Conservation (phyloP, 1,284 basidiomycete genomes). For the Fomitopsis betulina region DNA sequence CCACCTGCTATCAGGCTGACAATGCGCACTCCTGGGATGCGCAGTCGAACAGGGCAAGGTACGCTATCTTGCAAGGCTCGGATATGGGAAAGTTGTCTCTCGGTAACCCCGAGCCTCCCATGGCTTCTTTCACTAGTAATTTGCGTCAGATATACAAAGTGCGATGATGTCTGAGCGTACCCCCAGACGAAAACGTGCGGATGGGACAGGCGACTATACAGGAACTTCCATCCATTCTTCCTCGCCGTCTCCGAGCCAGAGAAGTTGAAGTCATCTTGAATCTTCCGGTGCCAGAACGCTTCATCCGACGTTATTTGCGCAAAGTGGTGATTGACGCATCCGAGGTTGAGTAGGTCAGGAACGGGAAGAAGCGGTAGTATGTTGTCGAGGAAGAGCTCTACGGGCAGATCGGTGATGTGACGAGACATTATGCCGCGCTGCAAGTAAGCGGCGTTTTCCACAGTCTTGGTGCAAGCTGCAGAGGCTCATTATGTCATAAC, state of each 20-base stretch:
- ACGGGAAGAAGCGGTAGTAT: slow-evolving; percentile 57
- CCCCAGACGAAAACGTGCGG: slow-evolving; percentile 80
- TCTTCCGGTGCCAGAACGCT: slow-evolving; percentile 72
- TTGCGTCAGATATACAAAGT: neutral
- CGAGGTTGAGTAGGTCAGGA: slow-evolving; percentile 57
- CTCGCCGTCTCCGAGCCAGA: slow-evolving; percentile 63
- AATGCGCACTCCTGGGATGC: slow-evolving; percentile 56
- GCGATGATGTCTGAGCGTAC: slow-evolving; percentile 33
- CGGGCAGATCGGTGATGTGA: slow-evolving; percentile 47
- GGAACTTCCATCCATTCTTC: slow-evolving; percentile 71
- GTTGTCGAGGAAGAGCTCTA: slow-evolving; percentile 74
- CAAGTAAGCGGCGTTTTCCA: neutral
- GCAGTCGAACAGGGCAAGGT: slow-evolving; percentile 58
- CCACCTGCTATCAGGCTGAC: slow-evolving; percentile 76
- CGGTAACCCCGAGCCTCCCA: slow-evolving; percentile 53
- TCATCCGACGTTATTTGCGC: slow-evolving; percentile 63
- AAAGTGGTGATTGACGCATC: slow-evolving; percentile 55
- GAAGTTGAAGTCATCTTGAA: slow-evolving; percentile 77
- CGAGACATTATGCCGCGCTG: neutral
- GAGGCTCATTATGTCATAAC: neutral
- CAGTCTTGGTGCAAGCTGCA: no score
- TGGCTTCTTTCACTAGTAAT: slow-evolving; percentile 47
- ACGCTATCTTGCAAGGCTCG: slow-evolving; percentile 36
- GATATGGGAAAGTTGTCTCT: slow-evolving; percentile 29
- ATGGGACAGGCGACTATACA: slow-evolving; percentile 64